Evolutionary conservation across 140 eudicot genomes (phyloP).

Genomic region (Senecio squalidus): DNA sequence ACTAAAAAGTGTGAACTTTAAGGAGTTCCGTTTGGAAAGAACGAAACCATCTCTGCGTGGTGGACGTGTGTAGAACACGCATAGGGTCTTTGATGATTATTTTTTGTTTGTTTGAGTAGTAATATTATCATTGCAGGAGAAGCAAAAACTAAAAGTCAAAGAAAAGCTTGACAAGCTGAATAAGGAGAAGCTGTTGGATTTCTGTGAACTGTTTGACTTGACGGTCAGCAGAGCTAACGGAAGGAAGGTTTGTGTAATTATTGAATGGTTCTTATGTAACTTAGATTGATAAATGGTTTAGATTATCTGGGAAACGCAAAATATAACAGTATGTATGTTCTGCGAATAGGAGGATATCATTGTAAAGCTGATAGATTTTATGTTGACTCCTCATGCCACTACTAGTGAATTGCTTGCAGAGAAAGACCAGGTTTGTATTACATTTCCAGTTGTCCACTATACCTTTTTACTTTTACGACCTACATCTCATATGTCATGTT

Average conservation of each 20-base stretch:
- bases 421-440: conserved; percentile 68
- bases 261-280: background rate
- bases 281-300: no score
- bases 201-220: conserved; percentile 82
- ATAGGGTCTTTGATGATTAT: background rate
- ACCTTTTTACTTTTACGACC: background rate
- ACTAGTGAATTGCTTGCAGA: conserved; percentile 73
- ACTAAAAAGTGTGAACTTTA: background rate
- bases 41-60: no score
- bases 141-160: conserved; percentile 69
- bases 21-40: background rate
- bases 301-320: no score
- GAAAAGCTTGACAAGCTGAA: conserved; percentile 81
- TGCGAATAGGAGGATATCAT: conserved; percentile 76
- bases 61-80: background rate
- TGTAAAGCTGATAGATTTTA: conserved; percentile 71
- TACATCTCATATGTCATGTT: conserved; percentile 6
- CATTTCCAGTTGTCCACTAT: background rate
- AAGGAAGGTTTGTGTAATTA: conserved; percentile 60
- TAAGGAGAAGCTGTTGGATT: conserved; percentile 80
- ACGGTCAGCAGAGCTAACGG: conserved; percentile 51
- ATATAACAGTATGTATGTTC: background rate
- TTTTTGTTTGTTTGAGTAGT: conserved; percentile 3
- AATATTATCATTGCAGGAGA: conserved; percentile 51
- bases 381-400: conserved; percentile 84